These are phyloP conservation scores for Endothia cerciana DNA, from an alignment of 2,329 filamentous ascomycete species.

Conservation along the genomic window DNA sequence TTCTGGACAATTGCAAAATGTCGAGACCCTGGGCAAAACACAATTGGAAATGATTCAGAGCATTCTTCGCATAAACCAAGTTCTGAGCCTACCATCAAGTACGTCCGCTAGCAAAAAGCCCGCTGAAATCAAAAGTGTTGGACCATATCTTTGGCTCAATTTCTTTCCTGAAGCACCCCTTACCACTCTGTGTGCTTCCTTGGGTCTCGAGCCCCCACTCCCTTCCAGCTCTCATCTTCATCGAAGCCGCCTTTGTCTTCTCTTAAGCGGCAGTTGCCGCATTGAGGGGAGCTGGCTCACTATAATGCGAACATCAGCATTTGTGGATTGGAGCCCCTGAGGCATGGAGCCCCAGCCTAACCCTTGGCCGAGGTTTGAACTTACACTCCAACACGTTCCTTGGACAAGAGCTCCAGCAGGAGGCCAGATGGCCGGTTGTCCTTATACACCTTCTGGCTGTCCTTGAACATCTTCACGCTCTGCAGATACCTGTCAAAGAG, in stretches of 20 bases:
- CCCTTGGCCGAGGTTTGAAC: background rate
- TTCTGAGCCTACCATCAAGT: background rate
- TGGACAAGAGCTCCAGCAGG: conserved; percentile 86
- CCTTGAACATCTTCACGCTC: conserved; percentile 88
- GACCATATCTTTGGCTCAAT: no score
- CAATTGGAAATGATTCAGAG: background rate
- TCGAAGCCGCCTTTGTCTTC: background rate
- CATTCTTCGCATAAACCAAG: background rate
- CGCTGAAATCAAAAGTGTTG: background rate
- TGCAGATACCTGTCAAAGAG: conserved; percentile 96
- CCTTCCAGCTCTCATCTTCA: background rate
- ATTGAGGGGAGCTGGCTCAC: conserved; percentile 63
- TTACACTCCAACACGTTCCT: conserved; percentile 87
- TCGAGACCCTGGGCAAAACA: background rate
- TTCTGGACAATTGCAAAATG: background rate
- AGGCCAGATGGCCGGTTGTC: conserved; percentile 87
- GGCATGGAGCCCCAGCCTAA: background rate
- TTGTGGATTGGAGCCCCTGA: background rate
- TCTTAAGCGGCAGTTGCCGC: conserved; percentile 42
- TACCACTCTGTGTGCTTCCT: background rate
- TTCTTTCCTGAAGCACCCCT: background rate
- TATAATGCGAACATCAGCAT: conserved; percentile 8
- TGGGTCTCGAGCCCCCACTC: background rate
- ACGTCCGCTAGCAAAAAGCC: background rate
- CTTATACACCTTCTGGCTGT: conserved; percentile 75